phyloP scores from a whole-genome alignment of 768 basidiomycete species.

The Tylopilus intermedius region DNA sequence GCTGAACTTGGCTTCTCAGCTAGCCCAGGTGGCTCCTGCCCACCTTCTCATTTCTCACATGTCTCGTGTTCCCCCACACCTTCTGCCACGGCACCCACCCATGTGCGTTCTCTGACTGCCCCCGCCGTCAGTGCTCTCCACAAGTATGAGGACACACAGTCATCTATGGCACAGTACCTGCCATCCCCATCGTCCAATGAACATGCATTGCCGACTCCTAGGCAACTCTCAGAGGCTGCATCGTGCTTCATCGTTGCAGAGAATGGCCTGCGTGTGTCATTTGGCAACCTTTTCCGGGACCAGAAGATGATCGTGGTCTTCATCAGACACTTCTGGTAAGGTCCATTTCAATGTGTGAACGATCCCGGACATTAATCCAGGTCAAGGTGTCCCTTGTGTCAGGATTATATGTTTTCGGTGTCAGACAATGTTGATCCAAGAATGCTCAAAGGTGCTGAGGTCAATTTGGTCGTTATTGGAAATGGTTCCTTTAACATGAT shows the following conservation, averaged over 20 bases:
- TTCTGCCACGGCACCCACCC: conserved; percentile 9
- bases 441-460: conserved; percentile 43
- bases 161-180: conserved; percentile 13
- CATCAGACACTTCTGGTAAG: conserved; percentile 79
- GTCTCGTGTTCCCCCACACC: conserved; percentile 8
- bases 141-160: conserved; percentile 10
- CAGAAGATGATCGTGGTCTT: conserved; percentile 72
- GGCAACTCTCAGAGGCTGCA: conserved; percentile 58
- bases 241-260: conserved; percentile 61
- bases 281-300: conserved; percentile 60
- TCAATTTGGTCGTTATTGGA: conserved; percentile 69
- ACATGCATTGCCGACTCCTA: conserved; percentile 46
- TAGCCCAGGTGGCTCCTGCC: conserved; percentile 4
- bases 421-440: conserved; percentile 43
- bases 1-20: conserved; percentile 22
- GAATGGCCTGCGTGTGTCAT: conserved; percentile 58
- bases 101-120: conserved; percentile 23
- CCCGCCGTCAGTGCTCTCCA: conserved; percentile 12
- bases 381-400: conserved; percentile 69
- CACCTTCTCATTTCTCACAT: conserved; percentile 16
- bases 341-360: conserved; percentile 4
- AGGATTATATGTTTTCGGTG: conserved; percentile 80
- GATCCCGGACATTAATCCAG: background rate
- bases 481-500: conserved; percentile 77
- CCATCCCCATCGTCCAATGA: conserved; percentile 33